Evolutionary conservation across 116 monocot species (phyloP), one percentile per base, ranked within the genome.

Genomic region (Posidonia oceanica): DNA sequence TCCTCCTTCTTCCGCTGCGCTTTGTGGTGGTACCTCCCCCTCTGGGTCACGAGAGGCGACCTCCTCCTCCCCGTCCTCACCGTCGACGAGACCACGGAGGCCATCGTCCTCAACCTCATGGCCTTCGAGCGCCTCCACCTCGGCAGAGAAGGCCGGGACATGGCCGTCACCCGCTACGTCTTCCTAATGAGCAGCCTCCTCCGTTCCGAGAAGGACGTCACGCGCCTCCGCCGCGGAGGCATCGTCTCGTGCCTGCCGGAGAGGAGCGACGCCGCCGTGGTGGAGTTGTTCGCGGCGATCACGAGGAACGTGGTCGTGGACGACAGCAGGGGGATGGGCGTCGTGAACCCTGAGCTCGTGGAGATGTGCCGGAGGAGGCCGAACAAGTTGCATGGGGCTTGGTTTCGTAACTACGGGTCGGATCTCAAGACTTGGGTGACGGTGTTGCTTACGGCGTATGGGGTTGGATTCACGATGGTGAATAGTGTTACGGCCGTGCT

Each of bases 51-150:
- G 14, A 39, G 0, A 22, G 69, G 52, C 29, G 37, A 54, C 15
- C 54, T 69, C 61, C 40, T 39, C 61, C 71, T 71, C 44, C 71
- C 71, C n/a, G 5, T 42, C 36, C 41, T 71, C 1, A 18, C 22
- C 40, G 20, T 71, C 44, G 61, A 61, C 71, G 71, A 71, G 71
- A 29, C 58, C 59, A 71, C 71, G 42, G 71, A 59, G 22, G 39
- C 71, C 4, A 23, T 71, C 38, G 60, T 71, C 42, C 59, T 3
- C 14, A 71, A 71, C 71, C 20, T 71, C 40, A 71, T 71, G 71
- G 71, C 71, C 17, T 71, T 71, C 60, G 71, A 71, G 61, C 39
- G 41, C n/a, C 71, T 71, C 55, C 71, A 71, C 71, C 71, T 71
- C 7, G 71, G 60, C 4, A 59, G 42, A 21, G 40, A 36, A 7